These are phyloP conservation scores for Xylaria sp. DNA, from an alignment of 2,329 filamentous ascomycete genomes.

Conservation along the genomic window DNA sequence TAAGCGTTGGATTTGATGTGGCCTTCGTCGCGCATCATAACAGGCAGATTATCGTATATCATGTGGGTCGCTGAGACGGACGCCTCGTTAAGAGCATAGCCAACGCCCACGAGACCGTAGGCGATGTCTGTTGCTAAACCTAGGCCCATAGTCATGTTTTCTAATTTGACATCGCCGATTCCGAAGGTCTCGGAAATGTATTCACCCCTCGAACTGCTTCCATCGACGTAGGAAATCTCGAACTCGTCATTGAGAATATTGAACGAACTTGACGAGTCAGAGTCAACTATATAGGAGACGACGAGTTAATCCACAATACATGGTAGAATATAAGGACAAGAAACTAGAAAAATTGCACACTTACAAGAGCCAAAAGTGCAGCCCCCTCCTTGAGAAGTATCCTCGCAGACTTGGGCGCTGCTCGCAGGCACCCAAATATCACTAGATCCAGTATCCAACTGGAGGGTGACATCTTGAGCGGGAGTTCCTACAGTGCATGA, in stretches of 20 bases:
- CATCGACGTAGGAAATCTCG: constrained; percentile 71
- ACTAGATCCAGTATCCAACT: constrained; percentile 73
- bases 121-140: constrained; percentile 64
- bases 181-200: constrained; percentile 69
- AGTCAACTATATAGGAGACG: constrained; percentile 54
- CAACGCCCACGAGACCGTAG: constrained; percentile 70
- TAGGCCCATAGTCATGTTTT: constrained; percentile 69
- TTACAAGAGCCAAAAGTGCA: constrained; percentile 62
- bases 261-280: constrained; percentile 60
- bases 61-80: constrained; percentile 50
- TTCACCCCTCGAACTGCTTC: constrained; percentile 66
- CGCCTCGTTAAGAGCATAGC: constrained; percentile 67
- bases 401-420: constrained; percentile 54
- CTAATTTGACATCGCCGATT: constrained; percentile 63
- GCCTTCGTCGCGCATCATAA: constrained; percentile 70
- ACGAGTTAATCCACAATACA: constrained; percentile 37
- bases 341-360: constrained; percentile 36
- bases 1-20: constrained; percentile 75
- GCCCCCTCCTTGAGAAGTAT: constrained; percentile 46
- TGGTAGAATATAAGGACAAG: too few species aligned
- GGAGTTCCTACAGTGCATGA: constrained; percentile 68
- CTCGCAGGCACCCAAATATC: constrained; percentile 69
- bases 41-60: constrained; percentile 69
- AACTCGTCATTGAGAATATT: constrained; percentile 58
- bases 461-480: constrained; percentile 65